Evolutionary conservation across 192 early-diverging fungal species (phyloP), one percentile per base, ranked within the genome.

Genomic region (Coemansia sp.): DNA sequence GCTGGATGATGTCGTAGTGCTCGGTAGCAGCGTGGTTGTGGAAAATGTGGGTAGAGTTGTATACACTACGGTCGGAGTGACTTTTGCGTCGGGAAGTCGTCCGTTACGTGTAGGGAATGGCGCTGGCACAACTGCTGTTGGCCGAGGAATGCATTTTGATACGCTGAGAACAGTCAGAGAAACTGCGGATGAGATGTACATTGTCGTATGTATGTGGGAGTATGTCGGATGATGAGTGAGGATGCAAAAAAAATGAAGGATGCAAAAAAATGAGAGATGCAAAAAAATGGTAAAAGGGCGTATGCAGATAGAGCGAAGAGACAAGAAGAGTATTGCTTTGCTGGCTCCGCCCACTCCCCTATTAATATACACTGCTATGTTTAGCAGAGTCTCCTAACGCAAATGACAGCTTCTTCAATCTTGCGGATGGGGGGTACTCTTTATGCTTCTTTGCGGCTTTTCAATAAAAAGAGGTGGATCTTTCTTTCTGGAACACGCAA

Each of bases 61-160:
- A 52, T 70, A 70, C 7, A 14, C 10, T 13, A 6, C 5, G 0
- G 16, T 23, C 21, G n/a, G 21, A 19, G n/a, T 21, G 10, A 21
- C 17, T 40, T 37, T 19, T 3, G 19, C 8, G 38, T 60, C 58
- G 5, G 59, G 59, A 23, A 61, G 59, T 13, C 59, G 72, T 13
- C 46, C 62, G 35, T 68, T 68, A 40, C 72, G 72, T 0, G 70
- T 33, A 1, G 50, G 40, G 1, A 43, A n/a, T 6, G 14, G 23
- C 8, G 37, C n/a, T 14, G 40, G 11, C 3, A 30, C 44, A 9
- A 17, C 59, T 2, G 57, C 10, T 0, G 44, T 38, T 21, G 70
- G 32, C 63, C 44, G 63, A 0, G 52, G 16, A 23, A 73, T 53
- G 61, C 72, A 73, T 16, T 55, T 61, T 23, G 61, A 13, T 4